Evolutionary conservation across 176 grass and related monocot species (phyloP).

Genomic region (Pharus latifolius): DNA sequence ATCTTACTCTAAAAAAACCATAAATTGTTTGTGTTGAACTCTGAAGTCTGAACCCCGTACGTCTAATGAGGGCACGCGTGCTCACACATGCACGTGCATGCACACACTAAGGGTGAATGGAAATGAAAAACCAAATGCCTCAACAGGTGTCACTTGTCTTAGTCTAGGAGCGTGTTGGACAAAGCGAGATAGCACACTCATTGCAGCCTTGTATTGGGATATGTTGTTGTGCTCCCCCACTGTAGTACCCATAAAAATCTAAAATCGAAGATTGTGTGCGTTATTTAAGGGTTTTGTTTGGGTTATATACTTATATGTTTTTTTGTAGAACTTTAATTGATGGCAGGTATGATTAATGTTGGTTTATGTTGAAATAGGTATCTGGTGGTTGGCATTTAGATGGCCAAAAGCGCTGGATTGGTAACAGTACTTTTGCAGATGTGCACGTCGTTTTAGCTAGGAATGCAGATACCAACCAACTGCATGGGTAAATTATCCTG

Average conservation of each 20-base stretch:
- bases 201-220: background rate
- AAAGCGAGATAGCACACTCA: background rate
- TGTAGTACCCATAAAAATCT: background rate
- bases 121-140: no score
- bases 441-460: constrained; percentile 60
- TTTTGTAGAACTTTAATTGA: background rate
- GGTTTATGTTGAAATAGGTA: constrained; percentile 23
- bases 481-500: constrained; percentile 44
- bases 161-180: background rate
- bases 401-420: constrained; percentile 77
- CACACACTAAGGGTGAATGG: background rate
- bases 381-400: constrained; percentile 60
- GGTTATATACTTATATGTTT: background rate
- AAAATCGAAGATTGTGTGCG: background rate
- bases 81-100: background rate
- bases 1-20: background rate
- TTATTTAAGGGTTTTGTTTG: background rate
- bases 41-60: no score
- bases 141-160: background rate
- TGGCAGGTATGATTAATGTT: background rate
- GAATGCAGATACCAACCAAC: constrained; percentile 45
- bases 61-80: no score
- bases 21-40: background rate
- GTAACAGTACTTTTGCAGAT: constrained; percentile 79
- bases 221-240: background rate